Base-by-base conservation (phyloP, 768 basidiomycete genomes). In the Hypholoma sublateritium region DNA sequence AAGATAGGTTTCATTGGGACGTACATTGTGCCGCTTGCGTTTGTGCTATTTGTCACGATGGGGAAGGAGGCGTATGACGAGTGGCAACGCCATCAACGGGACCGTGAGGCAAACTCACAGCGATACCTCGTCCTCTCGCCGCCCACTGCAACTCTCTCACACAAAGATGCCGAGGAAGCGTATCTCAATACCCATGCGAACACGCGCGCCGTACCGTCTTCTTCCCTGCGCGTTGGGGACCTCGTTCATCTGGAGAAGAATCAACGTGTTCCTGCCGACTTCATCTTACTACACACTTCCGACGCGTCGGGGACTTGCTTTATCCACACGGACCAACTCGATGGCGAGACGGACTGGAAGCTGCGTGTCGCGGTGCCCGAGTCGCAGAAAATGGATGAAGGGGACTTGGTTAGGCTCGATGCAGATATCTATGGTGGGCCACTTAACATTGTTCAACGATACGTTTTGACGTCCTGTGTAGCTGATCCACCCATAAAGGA, bases 311-410 rank as follows among this genome's bases (percentile, higher is more conserved):
- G 97, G 2, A 95, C 95, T 1, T 98, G 96, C 70, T 99, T 98
- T 71, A 93, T 99, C 59, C 83, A 97, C 9, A 99, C 96, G 1
- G 97, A 99, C 72, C 97, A 98, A 67, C 80, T 99, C 25, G 97
- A 99, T 61, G 97, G 97, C 42, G 97, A 99, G 73, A 99, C 97
- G 3, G 97, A 99, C 66, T 98, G 97, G 97, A 99, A 99, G 70
- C 77, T 98, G 48, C 84, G 92, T 4, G 91, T 97, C 1, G 95
- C 96, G 2, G 87, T 96, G 1, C 83, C 89, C 2, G 81, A 88
- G 22, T 89, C 87, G 43, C 95, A 97, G 75, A 88, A 87, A 62
- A 69, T 95, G 50, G 73, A 70, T 12, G 82, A 80, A 60, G 72
- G 68, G 5, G 76, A 77, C 43, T 66, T 81, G 22, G 83, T 82